Evolutionary conservation across 352 stramenopile genomes (phyloP), one percentile per base, ranked within the genome.

Genomic region (Globisporangium perplexum): DNA sequence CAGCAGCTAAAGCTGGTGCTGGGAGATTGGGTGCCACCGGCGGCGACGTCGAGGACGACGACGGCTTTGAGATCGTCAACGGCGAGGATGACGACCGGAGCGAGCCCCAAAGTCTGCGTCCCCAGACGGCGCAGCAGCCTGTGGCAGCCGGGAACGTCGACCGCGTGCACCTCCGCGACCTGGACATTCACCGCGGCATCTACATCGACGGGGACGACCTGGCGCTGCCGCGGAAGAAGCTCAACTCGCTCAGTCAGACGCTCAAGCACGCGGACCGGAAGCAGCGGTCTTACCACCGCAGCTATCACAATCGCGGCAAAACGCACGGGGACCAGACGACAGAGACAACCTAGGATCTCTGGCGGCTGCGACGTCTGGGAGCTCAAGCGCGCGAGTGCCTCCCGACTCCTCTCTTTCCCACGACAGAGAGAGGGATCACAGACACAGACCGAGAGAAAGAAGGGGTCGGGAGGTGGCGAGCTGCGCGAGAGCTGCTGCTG

Each of bases 201-300:
- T 75, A 69, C 45, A 57, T 77, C 12, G 69, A 76, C 47, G 60
- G 63, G 0, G 63, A 62, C 20, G 55, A 63, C 20, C 61, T 62
- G 39, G 53, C 47, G 1, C 49, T 81, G 45, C 66, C 66, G 3
- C 66, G 64, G 51, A 74, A 78, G 52, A 72, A 79, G 59, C 60
- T 72, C 44, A 61, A 65, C 56, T 63, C 65, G 49, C 52, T 77
- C 18, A 68, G 65, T 31, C 62, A 67, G 22, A 55, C 71, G 31
- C 64, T 71, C 35, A 77, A 77, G 62, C 57, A 77, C 31, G 69
- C 63, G 26, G 71, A 81, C 50, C 66, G 69, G 36, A 81, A 81
- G 47, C 62, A 57, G 31, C 71, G 68, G 18, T 65, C 67, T 14
- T 62, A 60, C 45, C 71, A 64, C 38, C 58, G 59, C 30, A 71